These are phyloP conservation scores for Acanthamoeba castellanii DNA, from an alignment of 208 protist species.

Conservation along the genomic window DNA sequence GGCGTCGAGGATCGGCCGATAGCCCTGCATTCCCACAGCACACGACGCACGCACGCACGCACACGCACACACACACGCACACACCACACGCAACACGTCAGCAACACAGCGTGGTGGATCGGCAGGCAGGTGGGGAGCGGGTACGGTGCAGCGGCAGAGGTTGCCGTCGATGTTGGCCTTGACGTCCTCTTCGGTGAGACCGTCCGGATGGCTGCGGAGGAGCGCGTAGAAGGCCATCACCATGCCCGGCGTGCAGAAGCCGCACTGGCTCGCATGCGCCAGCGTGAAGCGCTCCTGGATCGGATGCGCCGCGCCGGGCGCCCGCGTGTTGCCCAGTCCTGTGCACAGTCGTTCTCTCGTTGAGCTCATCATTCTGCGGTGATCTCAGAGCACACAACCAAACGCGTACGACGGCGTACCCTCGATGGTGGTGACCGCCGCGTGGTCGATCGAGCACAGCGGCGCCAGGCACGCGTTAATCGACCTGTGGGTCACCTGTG, in stretches of 20 bases:
- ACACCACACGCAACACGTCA: too few relatives aligned
- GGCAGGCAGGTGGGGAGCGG: not conserved
- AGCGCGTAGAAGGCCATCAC: constrained; percentile 45
- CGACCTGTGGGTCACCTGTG: not conserved
- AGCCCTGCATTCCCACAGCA: not conserved
- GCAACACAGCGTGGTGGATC: not conserved
- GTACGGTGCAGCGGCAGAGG: constrained; percentile 55
- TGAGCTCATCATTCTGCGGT: too few relatives aligned
- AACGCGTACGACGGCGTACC: not conserved
- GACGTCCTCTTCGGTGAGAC: not conserved
- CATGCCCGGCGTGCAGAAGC: constrained; percentile 70
- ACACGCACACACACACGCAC: too few relatives aligned
- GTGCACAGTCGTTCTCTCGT: too few relatives aligned
- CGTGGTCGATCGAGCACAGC: not conserved
- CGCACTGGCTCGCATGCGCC: not conserved
- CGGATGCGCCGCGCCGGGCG: not conserved
- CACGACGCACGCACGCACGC: not conserved
- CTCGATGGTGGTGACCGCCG: not conserved
- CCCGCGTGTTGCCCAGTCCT: not conserved
- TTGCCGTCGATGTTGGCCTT: constrained; percentile 59
- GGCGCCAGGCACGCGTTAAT: not conserved
- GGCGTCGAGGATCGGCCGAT: constrained; percentile 65
- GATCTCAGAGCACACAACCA: too few relatives aligned
- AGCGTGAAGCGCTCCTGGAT: constrained; percentile 2
- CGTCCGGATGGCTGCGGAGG: constrained; percentile 15